Evolutionary conservation across 1,139 yeast species (phyloP), one percentile per base, ranked within the genome.

Genomic region (Suhomyces kunorum): DNA sequence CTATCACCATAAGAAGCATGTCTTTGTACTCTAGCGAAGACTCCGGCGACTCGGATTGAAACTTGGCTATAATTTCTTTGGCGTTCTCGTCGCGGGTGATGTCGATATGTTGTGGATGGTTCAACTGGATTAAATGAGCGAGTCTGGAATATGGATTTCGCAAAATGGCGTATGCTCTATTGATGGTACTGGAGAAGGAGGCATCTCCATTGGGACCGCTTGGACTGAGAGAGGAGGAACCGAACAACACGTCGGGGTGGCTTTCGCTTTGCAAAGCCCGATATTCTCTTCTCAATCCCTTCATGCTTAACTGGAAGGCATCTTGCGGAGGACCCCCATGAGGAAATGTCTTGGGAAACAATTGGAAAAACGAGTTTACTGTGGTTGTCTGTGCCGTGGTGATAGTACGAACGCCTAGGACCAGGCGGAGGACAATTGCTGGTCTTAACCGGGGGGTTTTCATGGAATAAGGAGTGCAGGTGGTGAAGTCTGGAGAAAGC

Each of bases 261-360:
- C 78, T 74, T 45, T 74, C 68, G 28, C 86, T 77, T 58, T 92
- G 98, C 27, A 89, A 66, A 8, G 57, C 54, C 34, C 95, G 68
- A 57, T 81, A 90, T 56, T 92, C 98, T 43, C 80, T 74, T 38
- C 95, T 75, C 38, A 92, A 69, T 9, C 63, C 55, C 40, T 71
- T 66, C 8, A 68, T 56, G 50, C 87, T 80, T 11, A 88, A 63
- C 6, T 61, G 54, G 64, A 89, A 90, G 18, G 77, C 61, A 19
- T 81, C 83, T 3, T 56, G 49, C 1, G 89, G 87, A 0, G 94
- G 92, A 2, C 83, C 80, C 0, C 85, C 84, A 2, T 69, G 43
- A 0, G 89, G 87, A 48, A 87, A 83, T 0, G 87, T 79, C 52
- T 74, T 67, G 1, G 97, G 97, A 59, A 92, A 92, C 20, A 87